Base-by-base conservation (phyloP, 2,329 filamentous ascomycete species). In the Monosporascus sp. region DNA sequence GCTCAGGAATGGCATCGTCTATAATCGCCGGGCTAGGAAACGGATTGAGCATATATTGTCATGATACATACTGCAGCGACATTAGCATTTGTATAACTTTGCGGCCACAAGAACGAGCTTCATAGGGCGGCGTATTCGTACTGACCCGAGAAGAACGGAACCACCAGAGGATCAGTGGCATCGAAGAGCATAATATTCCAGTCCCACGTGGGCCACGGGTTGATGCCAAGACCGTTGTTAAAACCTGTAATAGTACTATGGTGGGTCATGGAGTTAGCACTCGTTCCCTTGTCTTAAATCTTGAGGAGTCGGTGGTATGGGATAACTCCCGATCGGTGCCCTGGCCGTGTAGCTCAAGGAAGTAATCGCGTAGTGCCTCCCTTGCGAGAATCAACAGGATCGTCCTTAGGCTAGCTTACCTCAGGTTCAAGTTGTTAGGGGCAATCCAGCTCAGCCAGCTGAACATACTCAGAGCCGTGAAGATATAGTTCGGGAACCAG, bases 371-470 rank as follows among this genome's bases (percentile, higher is more conserved):
- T 18, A 17, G 17, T 3, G 15, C 3, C 17, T n/a, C 38, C 18
- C 7, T 5, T 7, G 38, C 15, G 6, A 7, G n/a, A 44, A 20
- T 6, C 6, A 15, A 11, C 11, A 18, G 18, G 41, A 20, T n/a
- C 20, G 11, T n/a, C 25, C 14, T 15, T 24, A 15, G 9, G 4
- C 17, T 25, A 7, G 17, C 42, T 45, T 27, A 45, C 42, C 11
- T 57, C 7, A 72, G 62, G 41, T 63, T 60, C 22, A 69, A 20
- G 53, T 71, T 72, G 47, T 65, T 55, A 3, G 54, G 73, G 0
- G 72, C 66, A 49, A 82, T 81, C 78, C 78, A 82, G 0, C 72
- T 73, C 59, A 80, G 73, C 76, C 78, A 82, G 57, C 70, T 75
- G 61, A 82, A 81, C 53, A 68, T 64, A 2, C 68, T 70, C 5